A percentile compares a stretch with the other conserved stretches of the same genome.
phyloP scores from a whole-genome alignment of 2,329 filamentous ascomycete genomes.

The Mariannaea elegans region DNA sequence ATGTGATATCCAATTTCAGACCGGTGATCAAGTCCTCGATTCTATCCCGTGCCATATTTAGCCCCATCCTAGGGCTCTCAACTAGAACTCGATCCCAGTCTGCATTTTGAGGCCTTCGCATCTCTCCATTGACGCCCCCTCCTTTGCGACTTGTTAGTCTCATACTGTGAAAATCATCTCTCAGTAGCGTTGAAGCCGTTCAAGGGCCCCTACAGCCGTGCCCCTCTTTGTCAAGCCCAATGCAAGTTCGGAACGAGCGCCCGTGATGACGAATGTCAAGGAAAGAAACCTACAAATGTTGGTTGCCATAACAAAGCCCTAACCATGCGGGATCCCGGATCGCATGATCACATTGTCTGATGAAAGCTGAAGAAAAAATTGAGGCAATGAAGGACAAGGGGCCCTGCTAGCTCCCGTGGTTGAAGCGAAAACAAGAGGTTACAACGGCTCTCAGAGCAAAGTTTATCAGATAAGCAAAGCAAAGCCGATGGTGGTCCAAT shows the following conservation, averaged over 20 bases:
- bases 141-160: slow-evolving; percentile 10
- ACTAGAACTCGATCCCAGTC: slow-evolving; percentile 15
- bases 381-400: slow-evolving; percentile 35
- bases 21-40: slow-evolving; percentile 20
- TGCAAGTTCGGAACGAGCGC: slow-evolving; percentile 14
- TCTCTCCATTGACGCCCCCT: slow-evolving; percentile 22
- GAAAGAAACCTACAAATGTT: slow-evolving; percentile 2
- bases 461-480: slow-evolving; percentile 33
- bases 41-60: slow-evolving; percentile 24
- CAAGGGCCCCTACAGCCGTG: slow-evolving; percentile 8
- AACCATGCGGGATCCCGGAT: slow-evolving; percentile 14
- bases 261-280: slow-evolving; percentile 14
- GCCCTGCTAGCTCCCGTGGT: slow-evolving; percentile 31
- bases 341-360: slow-evolving; percentile 19
- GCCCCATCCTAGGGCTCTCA: slow-evolving; percentile 29
- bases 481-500: slow-evolving; percentile 19
- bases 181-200: slow-evolving; percentile 18
- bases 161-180: slow-evolving; percentile 21
- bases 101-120: slow-evolving; percentile 10
- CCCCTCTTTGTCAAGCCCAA: slow-evolving; percentile 1
- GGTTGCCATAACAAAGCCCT: slow-evolving; percentile 2
- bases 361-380: slow-evolving; percentile 21
- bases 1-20: slow-evolving; percentile 25
- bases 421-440: slow-evolving; percentile 25
- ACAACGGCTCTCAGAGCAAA: slow-evolving; percentile 27